Evolutionary conservation across 805 yeast genomes (phyloP).

Genomic region (Metschnikowia koreensis): DNA sequence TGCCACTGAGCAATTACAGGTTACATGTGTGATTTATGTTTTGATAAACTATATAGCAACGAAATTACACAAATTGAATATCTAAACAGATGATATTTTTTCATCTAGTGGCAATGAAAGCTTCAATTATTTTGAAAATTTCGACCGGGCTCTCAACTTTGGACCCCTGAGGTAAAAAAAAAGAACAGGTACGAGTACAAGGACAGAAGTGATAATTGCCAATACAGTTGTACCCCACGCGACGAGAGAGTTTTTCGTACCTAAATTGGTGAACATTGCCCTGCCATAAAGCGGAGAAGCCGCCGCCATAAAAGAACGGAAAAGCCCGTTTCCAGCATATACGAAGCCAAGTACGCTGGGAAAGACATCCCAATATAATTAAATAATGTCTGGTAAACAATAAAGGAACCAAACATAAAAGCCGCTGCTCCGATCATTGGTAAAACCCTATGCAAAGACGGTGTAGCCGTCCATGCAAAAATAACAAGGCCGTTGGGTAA

Average conservation of each 20-base stretch:
- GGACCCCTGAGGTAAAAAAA: conserved; percentile 45
- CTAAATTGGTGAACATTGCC: conserved; percentile 11
- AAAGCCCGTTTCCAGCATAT: conserved; percentile 14
- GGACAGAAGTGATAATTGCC: conserved; percentile 17
- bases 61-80: conserved; percentile 1
- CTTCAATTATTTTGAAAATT: conserved; percentile 24
- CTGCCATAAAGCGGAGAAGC: conserved; percentile 16
- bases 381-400: conserved; percentile 16
- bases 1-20: conserved; percentile 28
- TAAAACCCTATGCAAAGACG: conserved; percentile 13
- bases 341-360: conserved; percentile 13
- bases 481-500: conserved; percentile 13
- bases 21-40: not conserved
- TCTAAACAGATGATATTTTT: not conserved
- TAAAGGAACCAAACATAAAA: conserved; percentile 11
- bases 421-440: conserved; percentile 15
- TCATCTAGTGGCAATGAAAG: not conserved
- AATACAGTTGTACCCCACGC: conserved; percentile 14
- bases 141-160: conserved; percentile 42
- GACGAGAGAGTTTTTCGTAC: conserved; percentile 8
- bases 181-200: conserved; percentile 50
- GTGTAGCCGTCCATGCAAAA: conserved; percentile 13
- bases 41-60: not conserved
- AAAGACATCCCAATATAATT: conserved; percentile 14
- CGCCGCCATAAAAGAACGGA: conserved; percentile 13